These are phyloP conservation scores for Daldinia sp. DNA, from an alignment of 2,329 filamentous ascomycete species.

Conservation along the genomic window DNA sequence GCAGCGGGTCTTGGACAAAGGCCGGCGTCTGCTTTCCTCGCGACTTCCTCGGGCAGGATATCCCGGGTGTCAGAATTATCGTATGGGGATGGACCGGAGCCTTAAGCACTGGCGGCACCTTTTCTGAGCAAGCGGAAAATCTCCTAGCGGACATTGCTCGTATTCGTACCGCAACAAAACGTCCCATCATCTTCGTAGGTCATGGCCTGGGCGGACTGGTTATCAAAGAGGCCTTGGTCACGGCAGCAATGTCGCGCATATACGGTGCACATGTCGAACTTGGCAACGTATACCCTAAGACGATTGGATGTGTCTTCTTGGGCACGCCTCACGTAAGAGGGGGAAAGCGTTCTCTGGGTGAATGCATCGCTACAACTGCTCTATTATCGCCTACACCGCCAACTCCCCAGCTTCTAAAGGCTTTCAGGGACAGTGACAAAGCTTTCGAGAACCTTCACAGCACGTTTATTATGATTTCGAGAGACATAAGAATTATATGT, in stretches of 20 bases:
- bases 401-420: slow-evolving; percentile 42
- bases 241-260: slow-evolving; percentile 50
- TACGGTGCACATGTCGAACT: slow-evolving; percentile 51
- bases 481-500: slow-evolving; percentile 51
- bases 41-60: slow-evolving; percentile 48
- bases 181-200: slow-evolving; percentile 50
- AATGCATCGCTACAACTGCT: slow-evolving; percentile 48
- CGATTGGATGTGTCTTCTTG: slow-evolving; percentile 50
- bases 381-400: slow-evolving; percentile 47
- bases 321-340: slow-evolving; percentile 49
- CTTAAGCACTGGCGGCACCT: slow-evolving; percentile 43
- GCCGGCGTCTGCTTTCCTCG: slow-evolving; percentile 50
- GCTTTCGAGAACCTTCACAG: slow-evolving; percentile 49
- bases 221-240: slow-evolving; percentile 50
- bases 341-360: slow-evolving; percentile 48
- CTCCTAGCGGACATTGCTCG: slow-evolving; percentile 48
- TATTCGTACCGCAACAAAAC: slow-evolving; percentile 44
- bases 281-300: slow-evolving; percentile 50
- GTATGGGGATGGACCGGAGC: slow-evolving; percentile 49
- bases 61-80: slow-evolving; percentile 47
- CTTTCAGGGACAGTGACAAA: slow-evolving; percentile 45
- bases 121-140: slow-evolving; percentile 48
- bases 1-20: slow-evolving; percentile 46
- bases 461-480: slow-evolving; percentile 49
- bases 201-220: slow-evolving; percentile 51